phyloP scores from a whole-genome alignment of 2,329 filamentous ascomycete species.

The Fusarium longipes region DNA sequence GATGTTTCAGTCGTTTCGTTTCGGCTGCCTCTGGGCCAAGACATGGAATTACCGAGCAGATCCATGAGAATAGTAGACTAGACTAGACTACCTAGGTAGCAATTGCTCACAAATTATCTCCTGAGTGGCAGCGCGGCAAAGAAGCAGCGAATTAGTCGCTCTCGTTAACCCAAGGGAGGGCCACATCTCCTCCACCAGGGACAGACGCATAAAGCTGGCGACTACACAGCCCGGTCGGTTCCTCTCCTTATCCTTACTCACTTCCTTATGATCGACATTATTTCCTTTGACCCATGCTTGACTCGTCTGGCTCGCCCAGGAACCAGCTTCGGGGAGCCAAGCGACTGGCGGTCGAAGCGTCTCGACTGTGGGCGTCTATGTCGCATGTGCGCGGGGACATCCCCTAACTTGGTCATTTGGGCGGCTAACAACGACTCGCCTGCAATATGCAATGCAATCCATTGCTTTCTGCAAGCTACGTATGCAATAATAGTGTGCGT shows the following conservation, averaged over 20 bases:
- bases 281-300: slow-evolving; percentile 21
- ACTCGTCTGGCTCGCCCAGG: slow-evolving; percentile 13
- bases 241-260: neutral
- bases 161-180: slow-evolving; percentile 23
- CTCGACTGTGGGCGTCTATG: slow-evolving; percentile 42
- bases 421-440: slow-evolving; percentile 29
- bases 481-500: neutral
- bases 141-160: slow-evolving; percentile 32
- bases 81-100: neutral
- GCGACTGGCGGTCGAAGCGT: slow-evolving; percentile 40
- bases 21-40: slow-evolving; percentile 31
- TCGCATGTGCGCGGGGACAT: slow-evolving; percentile 37
- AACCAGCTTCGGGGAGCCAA: slow-evolving; percentile 15
- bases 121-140: slow-evolving; percentile 38
- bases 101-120: slow-evolving; percentile 6
- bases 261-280: slow-evolving; percentile 24
- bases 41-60: slow-evolving; percentile 10
- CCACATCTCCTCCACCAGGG: slow-evolving; percentile 19
- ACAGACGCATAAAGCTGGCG: slow-evolving; percentile 25
- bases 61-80: slow-evolving; percentile 21
- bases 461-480: neutral
- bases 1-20: slow-evolving; percentile 42
- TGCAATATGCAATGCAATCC: slow-evolving; percentile 1
- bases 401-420: slow-evolving; percentile 6
- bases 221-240: slow-evolving; percentile 10